Conservation (phyloP, 148 eudicot genomes). For the Nepenthes mirabilis region DNA sequence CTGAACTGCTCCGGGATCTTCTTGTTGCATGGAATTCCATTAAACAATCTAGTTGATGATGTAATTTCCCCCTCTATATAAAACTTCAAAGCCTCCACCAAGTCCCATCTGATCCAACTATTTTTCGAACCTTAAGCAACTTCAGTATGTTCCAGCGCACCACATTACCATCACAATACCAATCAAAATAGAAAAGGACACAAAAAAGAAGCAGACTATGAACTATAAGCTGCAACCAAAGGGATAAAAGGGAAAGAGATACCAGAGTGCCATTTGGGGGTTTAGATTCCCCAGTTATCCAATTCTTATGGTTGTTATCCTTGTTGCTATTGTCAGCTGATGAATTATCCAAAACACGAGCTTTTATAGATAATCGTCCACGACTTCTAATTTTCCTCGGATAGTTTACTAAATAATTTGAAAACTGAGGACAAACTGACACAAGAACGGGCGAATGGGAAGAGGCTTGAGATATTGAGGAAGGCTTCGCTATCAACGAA, state of each 20-base stretch:
- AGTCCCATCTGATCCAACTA: no score
- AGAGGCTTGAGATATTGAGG: constrained; percentile 2
- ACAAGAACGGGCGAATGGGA: constrained; percentile 9
- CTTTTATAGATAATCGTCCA: constrained; percentile 8
- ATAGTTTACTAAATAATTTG: constrained; percentile 10
- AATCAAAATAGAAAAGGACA: constrained; percentile 1
- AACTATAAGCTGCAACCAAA: background rate
- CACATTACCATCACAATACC: background rate
- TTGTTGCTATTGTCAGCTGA: constrained; percentile 13
- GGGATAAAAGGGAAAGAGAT: background rate
- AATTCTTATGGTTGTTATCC: background rate
- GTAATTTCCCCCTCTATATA: no score
- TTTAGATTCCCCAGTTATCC: constrained; percentile 5
- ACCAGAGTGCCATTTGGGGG: constrained; percentile 18
- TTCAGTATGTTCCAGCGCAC: no score
- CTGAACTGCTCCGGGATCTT: no score
- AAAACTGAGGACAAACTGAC: constrained; percentile 1
- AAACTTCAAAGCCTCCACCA: no score
- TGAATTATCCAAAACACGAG: constrained; percentile 22
- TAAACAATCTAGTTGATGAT: no score
- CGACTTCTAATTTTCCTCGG: constrained; percentile 4
- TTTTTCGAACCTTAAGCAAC: no score
- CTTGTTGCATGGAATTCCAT: no score
- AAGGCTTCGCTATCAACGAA: constrained; percentile 8
- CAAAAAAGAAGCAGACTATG: background rate